Evolutionary conservation across 306 rosid species (phyloP).

Genomic region (Cicer cuneatum): DNA sequence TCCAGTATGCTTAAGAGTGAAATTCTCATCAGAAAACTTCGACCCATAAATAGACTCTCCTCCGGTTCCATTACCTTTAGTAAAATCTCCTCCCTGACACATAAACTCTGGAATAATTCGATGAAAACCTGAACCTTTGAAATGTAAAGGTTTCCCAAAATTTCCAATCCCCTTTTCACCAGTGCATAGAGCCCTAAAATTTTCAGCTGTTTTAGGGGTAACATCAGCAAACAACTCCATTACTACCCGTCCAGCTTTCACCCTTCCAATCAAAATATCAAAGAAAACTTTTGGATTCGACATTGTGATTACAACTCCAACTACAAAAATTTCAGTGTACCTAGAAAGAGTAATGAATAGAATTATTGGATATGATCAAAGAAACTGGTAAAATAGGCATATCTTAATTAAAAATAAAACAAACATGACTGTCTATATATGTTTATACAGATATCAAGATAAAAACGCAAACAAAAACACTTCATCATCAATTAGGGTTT

Average conservation of each 20-base stretch:
- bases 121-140: constrained; percentile 76
- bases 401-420: too few relatives aligned
- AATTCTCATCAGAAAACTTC: constrained; percentile 78
- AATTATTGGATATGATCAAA: too few relatives aligned
- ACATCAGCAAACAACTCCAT: constrained; percentile 78
- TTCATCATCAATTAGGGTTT: background rate
- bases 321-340: background rate
- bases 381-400: too few relatives aligned
- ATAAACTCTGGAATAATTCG: constrained; percentile 79
- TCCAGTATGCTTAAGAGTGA: constrained; percentile 72
- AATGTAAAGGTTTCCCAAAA: constrained; percentile 72
- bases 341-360: too few relatives aligned
- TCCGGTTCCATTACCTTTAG: constrained; percentile 81
- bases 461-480: too few relatives aligned
- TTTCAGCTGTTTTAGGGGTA: constrained; percentile 88
- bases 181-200: constrained; percentile 84
- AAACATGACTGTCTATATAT: too few relatives aligned
- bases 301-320: constrained; percentile 47
- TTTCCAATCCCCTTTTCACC: constrained; percentile 81
- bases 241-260: constrained; percentile 77
- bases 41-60: constrained; percentile 87
- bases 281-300: constrained; percentile 84
- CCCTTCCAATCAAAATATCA: constrained; percentile 74
- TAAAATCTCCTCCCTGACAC: constrained; percentile 95
- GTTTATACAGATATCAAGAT: too few relatives aligned